A percentile compares a stretch with the other conserved stretches of the same genome.
Evolutionary conservation across 2,329 filamentous ascomycete species (phyloP).

Genomic region (Aspergillus felis): DNA sequence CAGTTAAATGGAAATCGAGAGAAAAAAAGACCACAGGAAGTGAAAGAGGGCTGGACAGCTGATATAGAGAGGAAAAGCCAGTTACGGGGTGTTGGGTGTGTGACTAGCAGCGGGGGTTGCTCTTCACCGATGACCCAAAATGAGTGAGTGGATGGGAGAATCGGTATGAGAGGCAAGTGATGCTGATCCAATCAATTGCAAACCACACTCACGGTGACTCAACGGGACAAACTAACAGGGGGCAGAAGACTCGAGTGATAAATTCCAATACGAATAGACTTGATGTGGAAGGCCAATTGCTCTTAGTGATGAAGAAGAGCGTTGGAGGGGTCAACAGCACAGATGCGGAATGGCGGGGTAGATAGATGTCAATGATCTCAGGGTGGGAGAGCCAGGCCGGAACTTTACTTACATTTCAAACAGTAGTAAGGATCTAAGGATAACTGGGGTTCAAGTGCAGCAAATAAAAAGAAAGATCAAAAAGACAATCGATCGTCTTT

Average conservation of each 20-base stretch:
- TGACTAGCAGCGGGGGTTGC: slow-evolving; percentile 30
- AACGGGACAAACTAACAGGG: not conserved
- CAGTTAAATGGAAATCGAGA: slow-evolving; percentile 23
- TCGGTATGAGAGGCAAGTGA: slow-evolving; percentile 13
- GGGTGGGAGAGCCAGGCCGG: not conserved
- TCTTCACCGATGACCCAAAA: slow-evolving; percentile 42
- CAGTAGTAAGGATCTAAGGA: not conserved
- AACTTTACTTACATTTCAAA: not conserved
- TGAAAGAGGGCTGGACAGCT: slow-evolving; percentile 7
- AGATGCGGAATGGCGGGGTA: slow-evolving; percentile 1
- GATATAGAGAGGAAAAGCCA: slow-evolving; percentile 16
- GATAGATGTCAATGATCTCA: not conserved
- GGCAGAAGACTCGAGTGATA: not conserved
- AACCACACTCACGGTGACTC: slow-evolving; percentile 5
- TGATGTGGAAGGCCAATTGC: not conserved
- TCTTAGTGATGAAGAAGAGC: not conserved
- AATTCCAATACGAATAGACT: not conserved
- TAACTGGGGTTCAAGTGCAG: not conserved
- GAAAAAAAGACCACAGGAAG: slow-evolving; percentile 12
- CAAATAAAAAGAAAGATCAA: slow-evolving; percentile 3
- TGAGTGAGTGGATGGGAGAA: slow-evolving; percentile 21
- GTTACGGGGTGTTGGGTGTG: slow-evolving; percentile 17
- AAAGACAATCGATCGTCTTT: not conserved
- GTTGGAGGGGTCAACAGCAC: not conserved
- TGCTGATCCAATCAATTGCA: slow-evolving; percentile 17